A percentile compares a stretch with the other conserved stretches of the same genome.
Evolutionary conservation across 441 rosid species (phyloP).

Genomic region (Breynia disticha): DNA sequence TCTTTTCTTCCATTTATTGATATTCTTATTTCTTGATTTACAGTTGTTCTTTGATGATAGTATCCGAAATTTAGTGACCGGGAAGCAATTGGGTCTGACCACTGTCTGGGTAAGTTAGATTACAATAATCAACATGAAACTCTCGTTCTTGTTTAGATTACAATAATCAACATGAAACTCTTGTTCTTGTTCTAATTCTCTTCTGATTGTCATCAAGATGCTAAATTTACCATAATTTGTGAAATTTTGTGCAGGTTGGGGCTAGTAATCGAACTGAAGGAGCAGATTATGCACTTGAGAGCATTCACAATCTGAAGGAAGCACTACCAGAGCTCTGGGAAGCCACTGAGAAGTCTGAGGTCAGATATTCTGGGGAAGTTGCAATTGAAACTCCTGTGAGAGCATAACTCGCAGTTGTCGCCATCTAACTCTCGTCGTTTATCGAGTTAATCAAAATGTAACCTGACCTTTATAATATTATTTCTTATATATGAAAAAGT

Average conservation of each 20-base stretch:
- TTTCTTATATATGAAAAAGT: no score
- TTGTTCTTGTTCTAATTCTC: not conserved
- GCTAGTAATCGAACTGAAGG: conserved; percentile 43
- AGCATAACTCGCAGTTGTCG: not conserved
- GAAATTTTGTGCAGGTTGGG: conserved; percentile 41
- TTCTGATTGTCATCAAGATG: no score
- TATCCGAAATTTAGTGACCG: conserved; percentile 58
- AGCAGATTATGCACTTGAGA: conserved; percentile 67
- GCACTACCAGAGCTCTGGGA: conserved; percentile 89
- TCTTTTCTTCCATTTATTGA: not conserved
- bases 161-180: not conserved
- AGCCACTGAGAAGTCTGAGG: conserved; percentile 34
- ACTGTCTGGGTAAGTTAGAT: not conserved
- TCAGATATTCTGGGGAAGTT: conserved; percentile 32
- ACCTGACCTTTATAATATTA: no score
- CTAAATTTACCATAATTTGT: not conserved
- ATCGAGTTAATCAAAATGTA: no score
- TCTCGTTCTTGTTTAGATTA: not conserved
- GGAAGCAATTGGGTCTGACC: conserved; percentile 40
- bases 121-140: not conserved
- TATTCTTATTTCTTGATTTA: conserved; percentile 10
- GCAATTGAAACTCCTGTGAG: conserved; percentile 55
- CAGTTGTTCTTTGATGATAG: conserved; percentile 93
- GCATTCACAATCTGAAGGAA: conserved; percentile 83
- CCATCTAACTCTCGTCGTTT: no score